phyloP scores from a whole-genome alignment of 805 yeast species.

The Metschnikowia santaceciliae region DNA sequence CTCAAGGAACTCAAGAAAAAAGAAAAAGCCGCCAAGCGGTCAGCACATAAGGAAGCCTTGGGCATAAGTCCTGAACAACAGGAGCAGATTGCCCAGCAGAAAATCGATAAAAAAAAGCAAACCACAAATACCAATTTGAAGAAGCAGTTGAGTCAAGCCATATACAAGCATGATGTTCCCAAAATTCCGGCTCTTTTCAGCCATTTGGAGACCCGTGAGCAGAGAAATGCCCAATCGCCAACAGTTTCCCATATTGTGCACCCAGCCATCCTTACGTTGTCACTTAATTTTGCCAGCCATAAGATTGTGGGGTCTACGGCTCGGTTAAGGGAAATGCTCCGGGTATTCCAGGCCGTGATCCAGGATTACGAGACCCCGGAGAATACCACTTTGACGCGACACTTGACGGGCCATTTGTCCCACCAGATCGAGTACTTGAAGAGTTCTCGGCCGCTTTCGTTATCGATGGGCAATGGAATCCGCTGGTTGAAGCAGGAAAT shows the following conservation, averaged over 20 bases:
- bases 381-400: conserved; percentile 80
- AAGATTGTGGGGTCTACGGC: conserved; percentile 86
- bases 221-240: conserved; percentile 55
- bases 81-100: conserved; percentile 38
- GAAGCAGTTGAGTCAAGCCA: conserved; percentile 51
- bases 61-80: conserved; percentile 51
- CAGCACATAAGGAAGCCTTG: conserved; percentile 73
- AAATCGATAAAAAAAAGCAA: conserved; percentile 39
- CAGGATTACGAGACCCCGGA: conserved; percentile 78
- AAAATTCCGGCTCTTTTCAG: conserved; percentile 67
- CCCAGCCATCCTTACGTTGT: conserved; percentile 75
- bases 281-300: conserved; percentile 78
- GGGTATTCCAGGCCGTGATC: conserved; percentile 77
- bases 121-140: conserved; percentile 47
- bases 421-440: conserved; percentile 91
- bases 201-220: conserved; percentile 77
- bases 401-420: conserved; percentile 80
- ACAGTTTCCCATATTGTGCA: conserved; percentile 70
- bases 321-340: conserved; percentile 79
- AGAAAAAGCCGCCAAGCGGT: conserved; percentile 89
- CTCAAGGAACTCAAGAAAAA: conserved; percentile 81
- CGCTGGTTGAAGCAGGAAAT: conserved; percentile 96
- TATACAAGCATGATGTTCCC: conserved; percentile 39
- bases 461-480: conserved; percentile 96
- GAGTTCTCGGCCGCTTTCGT: conserved; percentile 84